Percentiles rank a stretch among this genome's conserved stretches.
Evolutionary conservation across 192 early-diverging fungal species (phyloP).

Genomic region (Rhizophlyctis rosea): DNA sequence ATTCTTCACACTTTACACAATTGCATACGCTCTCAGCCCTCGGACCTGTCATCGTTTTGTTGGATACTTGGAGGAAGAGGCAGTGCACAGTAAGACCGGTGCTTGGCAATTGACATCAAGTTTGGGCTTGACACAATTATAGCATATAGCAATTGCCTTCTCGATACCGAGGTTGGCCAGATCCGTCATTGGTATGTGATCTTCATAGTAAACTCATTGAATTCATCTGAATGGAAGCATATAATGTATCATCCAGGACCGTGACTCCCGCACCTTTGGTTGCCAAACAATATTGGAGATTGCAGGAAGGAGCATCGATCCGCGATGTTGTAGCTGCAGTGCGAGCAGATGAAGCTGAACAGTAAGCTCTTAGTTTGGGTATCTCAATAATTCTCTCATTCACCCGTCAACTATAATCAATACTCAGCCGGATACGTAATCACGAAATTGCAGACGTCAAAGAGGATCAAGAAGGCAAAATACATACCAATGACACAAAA

Average conservation of each 20-base stretch:
- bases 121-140: not conserved
- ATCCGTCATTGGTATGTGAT: constrained; percentile 40
- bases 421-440: too few relatives aligned
- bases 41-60: constrained; percentile 76
- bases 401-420: not conserved
- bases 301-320: constrained; percentile 67
- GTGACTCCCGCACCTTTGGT: constrained; percentile 74
- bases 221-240: not conserved
- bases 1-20: constrained; percentile 84
- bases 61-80: constrained; percentile 91
- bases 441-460: not conserved
- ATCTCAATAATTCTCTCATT: not conserved
- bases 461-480: not conserved
- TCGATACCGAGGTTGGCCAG: constrained; percentile 66
- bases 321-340: constrained; percentile 84
- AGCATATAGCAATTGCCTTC: constrained; percentile 79
- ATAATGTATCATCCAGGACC: constrained; percentile 14
- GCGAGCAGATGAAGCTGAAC: constrained; percentile 50
- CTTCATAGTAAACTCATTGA: too few relatives aligned
- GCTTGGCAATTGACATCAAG: too few relatives aligned
- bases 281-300: constrained; percentile 67
- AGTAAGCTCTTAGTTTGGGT: not conserved
- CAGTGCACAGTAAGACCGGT: constrained; percentile 67
- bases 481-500: too few relatives aligned
- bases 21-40: constrained; percentile 69